phyloP scores from a whole-genome alignment of 345 rosid genomes.

The Hevea brasiliensis region DNA sequence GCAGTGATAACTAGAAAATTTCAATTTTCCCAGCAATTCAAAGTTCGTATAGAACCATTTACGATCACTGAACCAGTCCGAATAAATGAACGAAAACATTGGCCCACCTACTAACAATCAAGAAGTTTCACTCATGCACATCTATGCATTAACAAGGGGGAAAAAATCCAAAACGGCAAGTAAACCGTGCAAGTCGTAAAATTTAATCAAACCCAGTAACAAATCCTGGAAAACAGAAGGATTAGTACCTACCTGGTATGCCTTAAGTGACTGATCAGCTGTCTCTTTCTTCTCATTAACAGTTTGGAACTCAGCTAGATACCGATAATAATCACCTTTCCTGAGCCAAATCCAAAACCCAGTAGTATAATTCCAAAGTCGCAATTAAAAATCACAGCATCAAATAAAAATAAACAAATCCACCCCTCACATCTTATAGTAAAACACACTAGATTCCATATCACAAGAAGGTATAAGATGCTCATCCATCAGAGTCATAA shows the following conservation, averaged over 20 bases:
- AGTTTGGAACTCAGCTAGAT: conserved; percentile 51
- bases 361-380: not conserved
- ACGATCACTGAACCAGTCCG: not conserved
- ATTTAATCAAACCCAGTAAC: not conserved
- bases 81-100: not conserved
- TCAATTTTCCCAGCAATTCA: not conserved
- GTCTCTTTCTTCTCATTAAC: conserved; percentile 54
- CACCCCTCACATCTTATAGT: conserved; percentile 49
- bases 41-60: not conserved
- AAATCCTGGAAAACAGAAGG: not conserved
- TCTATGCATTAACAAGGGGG: not conserved
- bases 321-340: conserved; percentile 62
- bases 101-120: not conserved
- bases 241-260: conserved; percentile 34
- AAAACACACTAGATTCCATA: conserved; percentile 50
- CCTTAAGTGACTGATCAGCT: conserved; percentile 53
- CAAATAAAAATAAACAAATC: not conserved
- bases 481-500: conserved; percentile 42
- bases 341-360: conserved; percentile 25
- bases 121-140: not conserved
- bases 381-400: no score
- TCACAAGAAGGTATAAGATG: conserved; percentile 50
- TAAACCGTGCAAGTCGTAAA: not conserved
- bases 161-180: not conserved
- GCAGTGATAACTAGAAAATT: not conserved